Evolutionary conservation across 2,329 filamentous ascomycete genomes (phyloP).

Genomic region (Atkinsonella texensis): DNA sequence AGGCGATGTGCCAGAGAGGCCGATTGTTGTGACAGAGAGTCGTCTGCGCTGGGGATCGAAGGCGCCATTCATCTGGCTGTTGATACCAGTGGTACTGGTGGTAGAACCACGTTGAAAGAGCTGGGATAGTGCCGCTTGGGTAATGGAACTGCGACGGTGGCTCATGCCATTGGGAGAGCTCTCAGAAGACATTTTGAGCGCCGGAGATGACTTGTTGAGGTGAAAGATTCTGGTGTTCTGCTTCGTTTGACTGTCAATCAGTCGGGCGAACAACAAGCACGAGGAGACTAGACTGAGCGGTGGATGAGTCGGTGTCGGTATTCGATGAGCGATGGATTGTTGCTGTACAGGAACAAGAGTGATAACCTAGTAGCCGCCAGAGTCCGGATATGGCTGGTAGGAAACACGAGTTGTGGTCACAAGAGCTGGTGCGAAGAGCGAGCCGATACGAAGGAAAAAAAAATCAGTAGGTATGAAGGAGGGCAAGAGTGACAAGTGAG

Average conservation of each 20-base stretch:
- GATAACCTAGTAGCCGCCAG: not conserved
- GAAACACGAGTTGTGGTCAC: not conserved
- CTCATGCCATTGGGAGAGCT: constrained; percentile 24
- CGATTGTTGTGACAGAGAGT: constrained; percentile 62
- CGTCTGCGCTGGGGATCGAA: constrained; percentile 52
- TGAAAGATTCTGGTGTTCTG: not conserved
- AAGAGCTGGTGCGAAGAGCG: not conserved
- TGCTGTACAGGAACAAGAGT: not conserved
- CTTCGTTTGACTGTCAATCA: constrained; percentile 4
- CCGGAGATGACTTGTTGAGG: not conserved
- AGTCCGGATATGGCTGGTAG: not conserved
- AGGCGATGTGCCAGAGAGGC: constrained; percentile 61
- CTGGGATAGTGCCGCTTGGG: constrained; percentile 42
- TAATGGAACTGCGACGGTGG: constrained; percentile 44
- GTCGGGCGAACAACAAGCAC: not conserved
- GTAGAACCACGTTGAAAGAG: constrained; percentile 48
- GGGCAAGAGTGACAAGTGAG: not conserved
- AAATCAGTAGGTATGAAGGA: not conserved
- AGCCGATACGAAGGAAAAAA: not conserved
- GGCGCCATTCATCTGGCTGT: constrained; percentile 25
- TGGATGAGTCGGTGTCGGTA: not conserved
- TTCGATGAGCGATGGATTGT: not conserved
- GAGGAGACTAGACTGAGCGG: not conserved
- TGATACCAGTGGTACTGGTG: constrained; percentile 25
- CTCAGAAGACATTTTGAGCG: constrained; percentile 22